Evolutionary conservation across 805 yeast species (phyloP), one percentile per base, ranked within the genome.

Genomic region (Tetrapisispora phaffii): DNA sequence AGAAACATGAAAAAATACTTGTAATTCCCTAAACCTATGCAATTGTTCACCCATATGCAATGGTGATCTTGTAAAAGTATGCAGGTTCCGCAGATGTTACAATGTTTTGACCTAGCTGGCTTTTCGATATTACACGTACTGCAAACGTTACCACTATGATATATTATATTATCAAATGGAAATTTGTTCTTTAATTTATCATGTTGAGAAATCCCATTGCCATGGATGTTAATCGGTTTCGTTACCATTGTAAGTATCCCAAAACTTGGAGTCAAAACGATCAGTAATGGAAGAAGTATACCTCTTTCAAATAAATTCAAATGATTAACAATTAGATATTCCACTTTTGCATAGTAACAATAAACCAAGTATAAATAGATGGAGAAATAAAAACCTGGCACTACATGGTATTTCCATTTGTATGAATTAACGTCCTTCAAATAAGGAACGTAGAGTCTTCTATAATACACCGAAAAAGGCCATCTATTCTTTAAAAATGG

Each of bases 31-130:
- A 69, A 67, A 0, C 94, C 95, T 37, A 85, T 73, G 58, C 95
- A 86, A 54, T 79, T 84, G 56, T 84, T 81, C 40, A 85, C 60
- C 78, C 85, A 79, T 32, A 75, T 58, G 54, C 90, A 82, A 59
- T 82, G 89, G 58, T 82, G 90, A 54, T 86, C 96, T 53, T 77
- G 82, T 40, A 74, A 54, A 10, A 75, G 60, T 6, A 83, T 69
- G 58, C 96, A 86, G 2, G 63, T 59, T 44, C 75, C 75, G 60
- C 95, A 86, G 6, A 72, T 69, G 6, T 75, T 69, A 55, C 95
- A 86, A 64, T 86, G 95, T 48, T 81, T 79, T 0, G 93, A 71
- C 34, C 95, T 65, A 0, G 88, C 82, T 0, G 84, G 80, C 51
- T 88, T 70, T 71, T 78, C 71, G 17, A 75, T 62, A 17, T 72